phyloP scores from a whole-genome alignment of 2,329 filamentous ascomycete species.

The Amauroascus verrucosus region DNA sequence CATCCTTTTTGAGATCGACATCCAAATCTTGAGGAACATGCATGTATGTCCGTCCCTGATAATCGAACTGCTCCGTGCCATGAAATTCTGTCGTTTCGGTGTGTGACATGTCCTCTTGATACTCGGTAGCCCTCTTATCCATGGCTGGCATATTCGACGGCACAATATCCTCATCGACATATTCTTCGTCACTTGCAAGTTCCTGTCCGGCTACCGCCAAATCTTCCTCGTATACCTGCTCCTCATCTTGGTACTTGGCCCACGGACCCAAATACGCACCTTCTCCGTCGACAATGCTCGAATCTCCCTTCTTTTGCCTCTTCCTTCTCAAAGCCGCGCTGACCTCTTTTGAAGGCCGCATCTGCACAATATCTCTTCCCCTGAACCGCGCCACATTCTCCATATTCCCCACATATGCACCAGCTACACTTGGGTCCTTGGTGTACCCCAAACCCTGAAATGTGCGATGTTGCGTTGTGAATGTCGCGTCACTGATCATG shows the following conservation, averaged over 20 bases:
- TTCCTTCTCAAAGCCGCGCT: slow-evolving; percentile 58
- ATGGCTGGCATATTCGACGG: slow-evolving; percentile 41
- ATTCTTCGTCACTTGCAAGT: slow-evolving; percentile 68
- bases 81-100: slow-evolving; percentile 82
- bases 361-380: slow-evolving; percentile 45
- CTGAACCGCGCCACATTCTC: slow-evolving; percentile 36
- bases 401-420: slow-evolving; percentile 40
- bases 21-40: slow-evolving; percentile 87
- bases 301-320: slow-evolving; percentile 75
- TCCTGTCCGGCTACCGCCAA: slow-evolving; percentile 58
- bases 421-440: slow-evolving; percentile 37
- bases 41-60: slow-evolving; percentile 95
- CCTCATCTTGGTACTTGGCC: slow-evolving; percentile 71
- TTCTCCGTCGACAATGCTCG: slow-evolving; percentile 73
- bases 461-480: slow-evolving; percentile 76
- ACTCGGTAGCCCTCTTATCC: slow-evolving; percentile 43
- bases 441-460: slow-evolving; percentile 56
- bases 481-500: slow-evolving; percentile 80
- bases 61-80: slow-evolving; percentile 73
- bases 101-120: slow-evolving; percentile 46
- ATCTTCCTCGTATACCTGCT: slow-evolving; percentile 59
- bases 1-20: slow-evolving; percentile 71
- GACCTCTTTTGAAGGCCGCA: slow-evolving; percentile 57
- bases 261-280: slow-evolving; percentile 88
- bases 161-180: slow-evolving; percentile 61